Evolutionary conservation across 139 green algal genomes (phyloP), one percentile per base, ranked within the genome.

Genomic region (Chlamydomonas sp.): DNA sequence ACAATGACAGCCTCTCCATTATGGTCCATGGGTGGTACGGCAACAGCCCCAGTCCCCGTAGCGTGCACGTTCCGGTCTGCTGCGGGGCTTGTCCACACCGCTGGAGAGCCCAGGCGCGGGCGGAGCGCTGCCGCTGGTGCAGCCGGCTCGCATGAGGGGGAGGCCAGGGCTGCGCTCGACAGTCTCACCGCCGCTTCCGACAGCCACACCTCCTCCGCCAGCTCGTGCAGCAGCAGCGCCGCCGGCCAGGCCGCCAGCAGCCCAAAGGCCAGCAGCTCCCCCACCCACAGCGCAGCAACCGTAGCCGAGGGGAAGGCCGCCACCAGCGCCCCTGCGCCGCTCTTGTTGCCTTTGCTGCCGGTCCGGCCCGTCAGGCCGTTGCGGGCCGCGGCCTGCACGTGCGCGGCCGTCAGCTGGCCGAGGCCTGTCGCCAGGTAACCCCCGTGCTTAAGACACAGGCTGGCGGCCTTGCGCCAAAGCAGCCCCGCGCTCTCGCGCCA

Each of bases 401-500:
- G 67, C 14, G 67, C 12, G 8, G 67, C 10, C 12, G 12, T 73
- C 12, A 73, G 67, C 67, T 18, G 67, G 3, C 67, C 8, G 67
- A 15, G 8, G 67, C 8, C 8, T 4, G 77, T 68, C 2, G 77
- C 77, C 3, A 80, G 77, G 77, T 69, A 80, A 15, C 77, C 77
- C 16, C 77, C 77, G 7, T 15, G 59, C 12, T 15, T 3, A 14
- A 60, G 2, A 16, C 77, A 80, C 77, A 80, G 14, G 14, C 60
- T 8, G 2, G 77, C 77, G 15, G 77, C 77, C 77, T 80, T 60
- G 16, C 60, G 77, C 77, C 77, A 80, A 15, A 80, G 60, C 77
- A 68, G 15, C 2, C 2, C 77, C 7, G 60, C 5, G 12, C 12
- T 68, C 2, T 60, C 15, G 4, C 60, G 60, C 77, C 77, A 80